A percentile compares a stretch with the other conserved stretches of the same genome.
Conservation (phyloP, 2,329 filamentous ascomycete genomes). For the Ophiostoma pallidulum region DNA sequence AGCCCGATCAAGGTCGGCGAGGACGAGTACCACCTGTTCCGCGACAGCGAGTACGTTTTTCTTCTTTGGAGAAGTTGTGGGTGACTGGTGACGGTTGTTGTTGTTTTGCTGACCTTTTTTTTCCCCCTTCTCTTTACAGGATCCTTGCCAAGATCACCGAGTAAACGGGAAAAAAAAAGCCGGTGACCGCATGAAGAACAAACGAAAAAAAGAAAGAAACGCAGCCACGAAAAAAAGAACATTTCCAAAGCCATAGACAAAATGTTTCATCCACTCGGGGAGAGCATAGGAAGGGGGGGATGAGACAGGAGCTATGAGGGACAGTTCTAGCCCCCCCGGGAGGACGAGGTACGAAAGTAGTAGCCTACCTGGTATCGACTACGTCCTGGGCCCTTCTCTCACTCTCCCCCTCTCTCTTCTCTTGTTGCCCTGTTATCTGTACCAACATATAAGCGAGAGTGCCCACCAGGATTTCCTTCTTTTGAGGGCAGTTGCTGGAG, state of each 20-base stretch:
- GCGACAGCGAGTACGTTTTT: conserved; percentile 88
- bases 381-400: not conserved
- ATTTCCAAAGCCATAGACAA: conserved; percentile 5
- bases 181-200: too few relatives aligned
- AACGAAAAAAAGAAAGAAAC: conserved; percentile 19
- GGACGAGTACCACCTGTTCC: conserved; percentile 91
- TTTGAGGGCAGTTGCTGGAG: too few relatives aligned
- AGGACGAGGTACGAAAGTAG: too few relatives aligned
- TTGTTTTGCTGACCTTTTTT: not conserved
- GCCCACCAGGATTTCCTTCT: too few relatives aligned
- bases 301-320: not conserved
- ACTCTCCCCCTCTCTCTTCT: not conserved
- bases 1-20: conserved; percentile 95
- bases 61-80: too few relatives aligned
- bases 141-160: conserved; percentile 99
- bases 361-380: not conserved
- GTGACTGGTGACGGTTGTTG: too few relatives aligned
- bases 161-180: too few relatives aligned
- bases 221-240: conserved; percentile 11
- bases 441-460: not conserved
- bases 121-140: conserved; percentile 38
- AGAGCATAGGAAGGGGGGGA: not conserved
- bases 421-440: not conserved
- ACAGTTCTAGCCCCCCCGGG: too few relatives aligned
- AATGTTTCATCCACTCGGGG: not conserved